Conservation (phyloP, 2,329 filamentous ascomycete genomes). For the Sporothrix luriei region DNA sequence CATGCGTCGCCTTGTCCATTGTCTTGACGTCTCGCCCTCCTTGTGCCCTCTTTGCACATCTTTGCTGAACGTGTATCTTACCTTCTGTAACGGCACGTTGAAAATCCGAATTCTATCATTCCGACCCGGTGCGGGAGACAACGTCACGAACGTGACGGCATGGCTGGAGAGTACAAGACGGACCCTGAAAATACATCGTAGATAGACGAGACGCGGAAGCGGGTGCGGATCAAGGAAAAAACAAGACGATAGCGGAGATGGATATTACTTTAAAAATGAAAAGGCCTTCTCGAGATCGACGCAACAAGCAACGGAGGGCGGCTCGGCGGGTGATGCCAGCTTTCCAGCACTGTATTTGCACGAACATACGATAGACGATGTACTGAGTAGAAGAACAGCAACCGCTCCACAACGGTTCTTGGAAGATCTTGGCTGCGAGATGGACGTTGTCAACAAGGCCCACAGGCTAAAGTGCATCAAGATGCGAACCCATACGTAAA, state of each 20-base stretch:
- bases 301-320: background rate
- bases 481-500: background rate
- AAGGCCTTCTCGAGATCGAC: constrained; percentile 2
- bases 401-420: background rate
- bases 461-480: constrained; percentile 22
- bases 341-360: background rate
- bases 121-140: constrained; percentile 3
- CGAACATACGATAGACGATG: too few relatives aligned
- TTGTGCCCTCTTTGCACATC: background rate
- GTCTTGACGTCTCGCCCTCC: background rate
- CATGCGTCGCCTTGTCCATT: background rate
- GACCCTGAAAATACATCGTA: background rate
- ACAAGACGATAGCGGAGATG: background rate
- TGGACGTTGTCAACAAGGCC: background rate
- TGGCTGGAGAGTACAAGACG: background rate
- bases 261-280: background rate
- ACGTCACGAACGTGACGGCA: constrained; percentile 1
- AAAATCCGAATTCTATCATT: background rate
- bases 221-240: constrained; percentile 17
- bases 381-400: too few relatives aligned
- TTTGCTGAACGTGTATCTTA: background rate
- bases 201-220: constrained; percentile 19
- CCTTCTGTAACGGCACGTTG: background rate
- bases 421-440: constrained; percentile 8
- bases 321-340: background rate